Evolutionary conservation across 2,329 filamentous ascomycete genomes (phyloP), one percentile per base, ranked within the genome.

Genomic region (Penicillium sp.): DNA sequence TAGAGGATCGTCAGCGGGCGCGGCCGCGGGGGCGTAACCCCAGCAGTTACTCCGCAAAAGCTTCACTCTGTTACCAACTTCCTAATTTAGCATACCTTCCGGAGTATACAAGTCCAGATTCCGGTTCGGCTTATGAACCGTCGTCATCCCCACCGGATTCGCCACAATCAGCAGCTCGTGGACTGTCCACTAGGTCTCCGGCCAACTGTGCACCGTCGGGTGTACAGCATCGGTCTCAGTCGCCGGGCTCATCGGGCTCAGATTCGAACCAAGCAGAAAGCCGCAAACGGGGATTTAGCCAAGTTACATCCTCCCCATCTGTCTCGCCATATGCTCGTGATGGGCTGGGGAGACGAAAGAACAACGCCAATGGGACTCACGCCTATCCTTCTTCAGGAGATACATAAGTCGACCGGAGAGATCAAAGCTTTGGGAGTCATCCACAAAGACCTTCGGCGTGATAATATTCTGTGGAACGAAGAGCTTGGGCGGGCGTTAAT

Each of bases 381-480:
- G n/a, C n/a, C n/a, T n/a, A n/a, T n/a, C n/a, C n/a, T n/a, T n/a
- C n/a, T n/a, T n/a, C n/a, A n/a, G n/a, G n/a, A 48, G 25, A 37
- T 48, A 9, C 6, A 19, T 0, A 38, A 9, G 14, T 48, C 45
- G 45, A 28, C 30, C 2, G 28, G 30, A 10, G 22, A 38, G 19
- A 48, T 38, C 1, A 12, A 30, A 28, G 33, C 45, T 9, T 5
- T 47, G 6, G 58, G 61, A 3, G 51, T 69, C 17, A 37, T 61
- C 7, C 64, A 67, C 43, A 38, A 53, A 33, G 65, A 67, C 36
- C 55, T 66, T 14, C 42, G 62, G 17, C 55, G 22, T 10, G 52
- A 62, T 4, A 68, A 68, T 56, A 55, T 65, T 25, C 43, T 69
- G 25, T 69, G 63, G 67, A 64, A 60, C 54, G 12, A 50, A 26